Percentiles rank a stretch among this genome's conserved stretches.
Conservation (phyloP, 352 stramenopile genomes). For the Phytophthora multivora region DNA sequence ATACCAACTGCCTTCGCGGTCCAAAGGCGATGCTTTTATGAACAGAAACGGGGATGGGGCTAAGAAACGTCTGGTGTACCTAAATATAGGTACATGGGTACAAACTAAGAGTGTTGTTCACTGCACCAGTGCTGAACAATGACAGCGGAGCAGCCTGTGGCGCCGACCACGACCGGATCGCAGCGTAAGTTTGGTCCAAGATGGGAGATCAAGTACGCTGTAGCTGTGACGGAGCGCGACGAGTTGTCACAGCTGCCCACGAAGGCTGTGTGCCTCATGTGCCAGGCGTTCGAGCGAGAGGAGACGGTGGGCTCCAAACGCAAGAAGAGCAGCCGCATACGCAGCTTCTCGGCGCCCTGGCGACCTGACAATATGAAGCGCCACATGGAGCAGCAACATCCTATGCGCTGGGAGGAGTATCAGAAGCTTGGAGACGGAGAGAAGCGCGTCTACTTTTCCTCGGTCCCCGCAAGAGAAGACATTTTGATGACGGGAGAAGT, state of each 20-base stretch:
- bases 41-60: background rate
- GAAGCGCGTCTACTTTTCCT: slow-evolving; percentile 27
- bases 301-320: slow-evolving; percentile 34
- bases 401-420: slow-evolving; percentile 31
- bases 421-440: slow-evolving; percentile 25
- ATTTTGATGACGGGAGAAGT: background rate
- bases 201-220: slow-evolving; percentile 36
- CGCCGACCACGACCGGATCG: background rate
- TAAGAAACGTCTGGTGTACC: background rate
- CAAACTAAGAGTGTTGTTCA: background rate
- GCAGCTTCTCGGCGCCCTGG: slow-evolving; percentile 36
- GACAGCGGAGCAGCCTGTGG: background rate
- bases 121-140: background rate
- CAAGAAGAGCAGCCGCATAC: slow-evolving; percentile 36
- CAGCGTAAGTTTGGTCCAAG: slow-evolving; percentile 34
- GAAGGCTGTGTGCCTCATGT: slow-evolving; percentile 34
- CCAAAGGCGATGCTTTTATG: background rate
- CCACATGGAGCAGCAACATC: slow-evolving; percentile 42
- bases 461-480: slow-evolving; percentile 1
- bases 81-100: background rate
- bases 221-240: slow-evolving; percentile 30
- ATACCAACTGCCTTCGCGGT: slow-evolving; percentile 20
- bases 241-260: slow-evolving; percentile 18
- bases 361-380: slow-evolving; percentile 42
- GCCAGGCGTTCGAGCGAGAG: slow-evolving; percentile 35